These are phyloP conservation scores for Poteriospumella lacustris DNA, from an alignment of 108 stramenopile species.

Conservation along the genomic window DNA sequence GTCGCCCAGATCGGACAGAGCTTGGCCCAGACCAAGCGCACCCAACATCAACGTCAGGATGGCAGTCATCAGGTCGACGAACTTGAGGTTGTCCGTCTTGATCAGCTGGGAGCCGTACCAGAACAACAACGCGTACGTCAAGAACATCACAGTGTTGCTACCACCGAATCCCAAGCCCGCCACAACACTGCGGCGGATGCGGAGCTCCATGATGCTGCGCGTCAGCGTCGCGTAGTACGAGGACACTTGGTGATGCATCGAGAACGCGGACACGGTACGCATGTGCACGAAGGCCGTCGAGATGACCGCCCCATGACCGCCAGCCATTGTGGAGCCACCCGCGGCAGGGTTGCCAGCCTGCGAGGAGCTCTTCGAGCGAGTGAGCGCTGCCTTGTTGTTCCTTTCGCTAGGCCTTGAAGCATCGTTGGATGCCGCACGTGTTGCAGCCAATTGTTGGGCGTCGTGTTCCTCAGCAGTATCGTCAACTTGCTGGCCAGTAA, in stretches of 20 bases:
- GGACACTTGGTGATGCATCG: conserved; percentile 22
- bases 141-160: background rate
- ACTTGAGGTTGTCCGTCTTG: conserved; percentile 41
- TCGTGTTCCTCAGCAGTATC: background rate
- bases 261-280: conserved; percentile 25
- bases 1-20: conserved; percentile 41
- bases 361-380: too few species aligned
- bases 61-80: conserved; percentile 57
- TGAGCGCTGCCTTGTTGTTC: too few species aligned
- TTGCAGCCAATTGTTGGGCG: too few species aligned
- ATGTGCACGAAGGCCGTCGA: background rate
- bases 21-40: conserved; percentile 57
- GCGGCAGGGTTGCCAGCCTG: too few species aligned
- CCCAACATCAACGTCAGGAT: conserved; percentile 62
- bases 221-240: background rate
- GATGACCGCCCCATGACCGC: background rate
- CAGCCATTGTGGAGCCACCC: background rate
- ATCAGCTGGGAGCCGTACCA: conserved; percentile 59
- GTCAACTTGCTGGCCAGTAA: background rate
- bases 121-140: conserved; percentile 9
- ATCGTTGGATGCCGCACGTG: too few species aligned
- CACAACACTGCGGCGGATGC: background rate
- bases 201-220: background rate
- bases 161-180: conserved; percentile 17
- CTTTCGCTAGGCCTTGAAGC: too few species aligned